Evolutionary conservation across 2,329 filamentous ascomycete species (phyloP).

Genomic region (Fusarium virguliforme): DNA sequence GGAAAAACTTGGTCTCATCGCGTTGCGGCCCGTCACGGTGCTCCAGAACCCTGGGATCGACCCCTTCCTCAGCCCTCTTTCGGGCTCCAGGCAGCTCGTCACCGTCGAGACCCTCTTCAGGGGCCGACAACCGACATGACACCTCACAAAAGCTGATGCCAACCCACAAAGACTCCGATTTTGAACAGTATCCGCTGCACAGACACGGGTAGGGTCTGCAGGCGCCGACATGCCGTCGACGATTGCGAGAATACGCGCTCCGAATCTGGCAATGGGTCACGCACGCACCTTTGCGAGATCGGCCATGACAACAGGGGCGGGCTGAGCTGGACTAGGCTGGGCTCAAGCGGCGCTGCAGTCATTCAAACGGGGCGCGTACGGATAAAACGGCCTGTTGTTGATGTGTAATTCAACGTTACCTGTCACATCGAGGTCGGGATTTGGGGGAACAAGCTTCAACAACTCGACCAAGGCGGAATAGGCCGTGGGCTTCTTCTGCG

Average conservation of each 20-base stretch:
- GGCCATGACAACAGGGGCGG: neutral
- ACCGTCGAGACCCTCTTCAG: constrained; percentile 2
- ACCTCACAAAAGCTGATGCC: neutral
- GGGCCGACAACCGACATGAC: neutral
- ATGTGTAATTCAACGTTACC: neutral
- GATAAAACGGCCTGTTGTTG: neutral
- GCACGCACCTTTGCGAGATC: constrained; percentile 21
- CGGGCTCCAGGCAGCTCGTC: constrained; percentile 2
- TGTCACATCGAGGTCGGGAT: neutral
- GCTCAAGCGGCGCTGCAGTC: constrained; percentile 3
- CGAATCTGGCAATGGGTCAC: constrained; percentile 38
- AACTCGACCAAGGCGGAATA: neutral
- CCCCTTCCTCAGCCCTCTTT: constrained; percentile 20
- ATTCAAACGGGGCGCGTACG: neutral
- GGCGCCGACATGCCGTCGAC: constrained; percentile 3
- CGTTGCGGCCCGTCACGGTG: constrained; percentile 18
- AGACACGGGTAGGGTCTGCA: constrained; percentile 7
- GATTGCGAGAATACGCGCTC: constrained; percentile 27
- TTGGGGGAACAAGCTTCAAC: neutral
- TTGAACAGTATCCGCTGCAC: constrained; percentile 24
- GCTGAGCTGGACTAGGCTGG: neutral
- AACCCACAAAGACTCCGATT: constrained; percentile 3
- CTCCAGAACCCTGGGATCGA: constrained; percentile 24
- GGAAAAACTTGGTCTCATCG: constrained; percentile 17
- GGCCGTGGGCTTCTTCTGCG: neutral